A percentile compares a stretch with the other conserved stretches of the same genome.
These are phyloP conservation scores for Mucor velutinosus DNA, from an alignment of 371 early-diverging fungal genomes.

Conservation along the genomic window DNA sequence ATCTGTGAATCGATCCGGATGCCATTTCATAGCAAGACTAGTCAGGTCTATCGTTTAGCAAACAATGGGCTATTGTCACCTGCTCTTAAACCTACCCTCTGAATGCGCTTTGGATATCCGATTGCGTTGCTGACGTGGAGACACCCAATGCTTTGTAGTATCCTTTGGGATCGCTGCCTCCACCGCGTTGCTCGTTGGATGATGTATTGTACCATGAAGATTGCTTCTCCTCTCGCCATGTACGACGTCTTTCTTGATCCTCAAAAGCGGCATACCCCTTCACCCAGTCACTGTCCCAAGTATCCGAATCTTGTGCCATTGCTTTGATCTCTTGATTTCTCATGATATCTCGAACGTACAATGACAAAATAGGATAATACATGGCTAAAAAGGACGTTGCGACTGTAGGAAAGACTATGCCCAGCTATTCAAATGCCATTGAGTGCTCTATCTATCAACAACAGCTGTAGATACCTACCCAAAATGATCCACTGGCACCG, in stretches of 20 bases:
- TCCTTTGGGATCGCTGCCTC: constrained; percentile 45
- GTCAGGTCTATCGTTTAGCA: not conserved
- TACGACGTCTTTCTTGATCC: constrained; percentile 53
- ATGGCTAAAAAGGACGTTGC: constrained; percentile 51
- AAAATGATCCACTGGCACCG: constrained; percentile 48
- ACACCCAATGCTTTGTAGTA: constrained; percentile 55
- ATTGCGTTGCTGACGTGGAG: constrained; percentile 39
- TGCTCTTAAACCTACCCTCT: constrained; percentile 40
- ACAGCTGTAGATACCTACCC: constrained; percentile 26
- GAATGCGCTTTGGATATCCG: constrained; percentile 66
- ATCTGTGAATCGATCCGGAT: constrained; percentile 61
- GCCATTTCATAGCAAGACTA: constrained; percentile 53
- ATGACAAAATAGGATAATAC: constrained; percentile 58
- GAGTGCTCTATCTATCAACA: not conserved
- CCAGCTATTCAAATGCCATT: constrained; percentile 36
- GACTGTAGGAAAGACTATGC: constrained; percentile 57
- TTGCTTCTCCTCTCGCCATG: constrained; percentile 53
- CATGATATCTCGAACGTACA: constrained; percentile 50
- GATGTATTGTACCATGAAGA: constrained; percentile 15
- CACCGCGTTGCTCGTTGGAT: not conserved
- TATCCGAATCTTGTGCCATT: constrained; percentile 46
- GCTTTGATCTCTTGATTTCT: constrained; percentile 50
- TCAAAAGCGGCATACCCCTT: constrained; percentile 58
- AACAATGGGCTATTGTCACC: not conserved
- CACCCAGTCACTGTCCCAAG: constrained; percentile 63